Conservation (phyloP, 2,329 filamentous ascomycete genomes). For the Penicillium sp. region DNA sequence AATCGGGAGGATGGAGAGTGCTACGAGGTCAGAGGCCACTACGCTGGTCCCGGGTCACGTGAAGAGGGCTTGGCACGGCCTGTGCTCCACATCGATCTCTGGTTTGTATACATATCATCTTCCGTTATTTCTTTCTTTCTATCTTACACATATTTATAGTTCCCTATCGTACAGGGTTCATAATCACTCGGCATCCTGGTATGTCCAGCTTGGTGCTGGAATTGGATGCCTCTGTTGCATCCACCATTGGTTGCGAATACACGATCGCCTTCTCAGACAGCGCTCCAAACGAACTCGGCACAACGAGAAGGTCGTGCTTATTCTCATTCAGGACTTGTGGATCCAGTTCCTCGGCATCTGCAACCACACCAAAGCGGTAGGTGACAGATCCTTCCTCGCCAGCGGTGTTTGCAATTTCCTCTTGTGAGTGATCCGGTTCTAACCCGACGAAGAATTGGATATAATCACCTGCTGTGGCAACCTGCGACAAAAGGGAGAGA, state of each 20-base stretch:
- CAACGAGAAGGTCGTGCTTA: constrained; percentile 19
- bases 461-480: constrained; percentile 36
- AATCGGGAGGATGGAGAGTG: constrained; percentile 29
- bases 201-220: constrained; percentile 35
- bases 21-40: constrained; percentile 34
- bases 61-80: constrained; percentile 26
- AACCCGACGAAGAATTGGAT: constrained; percentile 41
- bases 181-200: constrained; percentile 29
- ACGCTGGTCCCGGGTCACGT: constrained; percentile 36
- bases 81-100: not conserved
- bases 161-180: constrained; percentile 12
- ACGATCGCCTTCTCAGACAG: constrained; percentile 40
- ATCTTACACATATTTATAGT: not conserved
- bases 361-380: constrained; percentile 33
- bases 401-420: not conserved
- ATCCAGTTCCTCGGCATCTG: constrained; percentile 22
- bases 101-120: constrained; percentile 4
- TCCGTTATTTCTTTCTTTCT: not conserved
- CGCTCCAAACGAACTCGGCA: constrained; percentile 36
- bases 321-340: not conserved
- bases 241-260: constrained; percentile 25
- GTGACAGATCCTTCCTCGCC: constrained; percentile 13
- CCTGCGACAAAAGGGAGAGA: constrained; percentile 38
- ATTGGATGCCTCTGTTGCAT: constrained; percentile 6
- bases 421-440: constrained; percentile 13